Percentiles rank a stretch among this genome's conserved stretches.
phyloP scores from a whole-genome alignment of 2,329 filamentous ascomycete species.

The Talaromyces sp. region DNA sequence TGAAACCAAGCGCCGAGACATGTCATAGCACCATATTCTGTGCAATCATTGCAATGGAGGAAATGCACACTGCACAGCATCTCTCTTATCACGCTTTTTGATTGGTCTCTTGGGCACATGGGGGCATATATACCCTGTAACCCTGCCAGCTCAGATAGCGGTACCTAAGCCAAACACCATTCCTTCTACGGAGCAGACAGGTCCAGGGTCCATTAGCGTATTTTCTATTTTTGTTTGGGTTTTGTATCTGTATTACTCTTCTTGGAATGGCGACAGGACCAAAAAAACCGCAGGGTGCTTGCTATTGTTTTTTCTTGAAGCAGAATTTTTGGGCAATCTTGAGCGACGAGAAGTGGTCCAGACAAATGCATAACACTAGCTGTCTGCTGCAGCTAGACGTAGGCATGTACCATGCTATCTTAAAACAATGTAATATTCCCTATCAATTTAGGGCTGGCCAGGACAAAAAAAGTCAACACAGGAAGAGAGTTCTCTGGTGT shows the following conservation, averaged over 20 bases:
- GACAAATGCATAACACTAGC: not conserved
- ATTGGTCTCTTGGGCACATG: not conserved
- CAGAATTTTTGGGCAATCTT: not conserved
- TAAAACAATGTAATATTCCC: not conserved
- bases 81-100: not conserved
- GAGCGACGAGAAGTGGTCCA: slow-evolving; percentile 5
- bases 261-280: not conserved
- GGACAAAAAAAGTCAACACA: not conserved
- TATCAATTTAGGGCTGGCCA: not conserved
- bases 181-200: not conserved
- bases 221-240: not conserved
- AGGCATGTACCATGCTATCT: not conserved
- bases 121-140: no score
- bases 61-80: not conserved
- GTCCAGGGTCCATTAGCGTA: not conserved
- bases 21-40: not conserved
- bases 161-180: no score
- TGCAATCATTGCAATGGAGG: not conserved
- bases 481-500: not conserved
- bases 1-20: not conserved
- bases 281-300: not conserved
- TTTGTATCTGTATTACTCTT: not conserved
- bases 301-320: not conserved
- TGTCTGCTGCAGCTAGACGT: not conserved
- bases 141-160: slow-evolving; percentile 1